phyloP scores from a whole-genome alignment of 2,329 filamentous ascomycete genomes.

The Aspergillus puulaauensis region DNA sequence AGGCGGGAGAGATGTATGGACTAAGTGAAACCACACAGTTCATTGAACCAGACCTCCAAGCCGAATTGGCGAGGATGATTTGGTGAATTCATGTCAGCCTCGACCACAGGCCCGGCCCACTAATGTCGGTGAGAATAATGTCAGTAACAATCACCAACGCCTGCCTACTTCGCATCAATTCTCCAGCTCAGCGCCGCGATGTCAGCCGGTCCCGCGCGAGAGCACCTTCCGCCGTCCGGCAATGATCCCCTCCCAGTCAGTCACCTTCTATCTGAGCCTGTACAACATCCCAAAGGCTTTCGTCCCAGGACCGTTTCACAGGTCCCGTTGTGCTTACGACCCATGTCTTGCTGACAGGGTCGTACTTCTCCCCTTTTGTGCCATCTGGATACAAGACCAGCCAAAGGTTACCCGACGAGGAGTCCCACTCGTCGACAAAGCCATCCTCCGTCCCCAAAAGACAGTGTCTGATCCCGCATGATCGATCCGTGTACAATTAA shows the following conservation, averaged over 20 bases:
- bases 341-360: slow-evolving; percentile 64
- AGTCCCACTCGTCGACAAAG: slow-evolving; percentile 24
- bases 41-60: neutral
- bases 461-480: slow-evolving; percentile 38
- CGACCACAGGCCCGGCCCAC: neutral
- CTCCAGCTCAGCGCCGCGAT: slow-evolving; percentile 13
- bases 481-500: slow-evolving; percentile 60
- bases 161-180: slow-evolving; percentile 1
- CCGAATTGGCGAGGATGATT: neutral
- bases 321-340: slow-evolving; percentile 20
- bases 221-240: slow-evolving; percentile 11
- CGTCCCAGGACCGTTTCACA: slow-evolving; percentile 13
- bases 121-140: neutral
- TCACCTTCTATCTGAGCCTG: slow-evolving; percentile 3
- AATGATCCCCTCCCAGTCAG: slow-evolving; percentile 16
- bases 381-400: slow-evolving; percentile 69
- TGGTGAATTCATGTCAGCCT: neutral
- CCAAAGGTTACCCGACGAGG: slow-evolving; percentile 38
- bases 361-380: slow-evolving; percentile 67
- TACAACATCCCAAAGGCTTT: slow-evolving; percentile 13
- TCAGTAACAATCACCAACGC: neutral
- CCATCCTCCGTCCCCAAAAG: slow-evolving; percentile 32
- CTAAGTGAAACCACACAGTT: neutral
- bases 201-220: slow-evolving; percentile 15
- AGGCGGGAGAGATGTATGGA: neutral